Evolutionary conservation across 495 filamentous ascomycete species (phyloP), one percentile per base, ranked within the genome.

Genomic region (Penicillium chermesinum): DNA sequence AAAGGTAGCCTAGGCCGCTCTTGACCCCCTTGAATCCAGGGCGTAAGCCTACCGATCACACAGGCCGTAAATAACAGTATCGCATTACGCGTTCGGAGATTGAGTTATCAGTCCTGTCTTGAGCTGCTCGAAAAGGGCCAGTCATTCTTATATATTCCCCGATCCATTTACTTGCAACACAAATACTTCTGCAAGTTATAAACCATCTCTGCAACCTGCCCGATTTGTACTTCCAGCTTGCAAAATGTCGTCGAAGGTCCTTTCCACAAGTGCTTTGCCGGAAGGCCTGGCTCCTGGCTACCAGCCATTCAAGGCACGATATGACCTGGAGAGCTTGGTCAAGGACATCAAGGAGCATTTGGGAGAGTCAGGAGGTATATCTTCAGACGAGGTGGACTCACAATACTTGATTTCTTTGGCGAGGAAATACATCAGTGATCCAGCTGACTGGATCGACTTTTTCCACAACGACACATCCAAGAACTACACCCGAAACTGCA

Each of bases 401-500:
- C 40, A 56, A 9, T 54, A 69, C 32, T 25, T 69, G 17, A 64
- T 64, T 27, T 63, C 62, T 0, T 41, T 69, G 12, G 49, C 53
- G 6, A 45, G 50, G 40, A 69, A 66, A 38, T 69, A 69, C 41
- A 42, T 52, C n/a, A 60, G 62, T 12, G 57, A 67, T 33, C 60
- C 58, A 1, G 54, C 48, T 21, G 66, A 67, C 41, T 70, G 66
- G 66, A 50, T 60, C 22, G 55, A 53, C 1, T 70, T 52, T 48
- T 64, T 58, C 42, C 39, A 62, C 48, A 67, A 68, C 35, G 66
- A 70, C 34, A 52, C 59, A 1, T 63, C 61, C 54, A 70, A 68
- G 47, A 66, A 64, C 34, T 70, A 70, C 38, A 70, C 66, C 5
- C 62, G 66, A 2, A 70, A 70, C 51, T 56, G 60, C 0, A 65